phyloP scores from a whole-genome alignment of 1,139 yeast genomes.

The Chernovozyma aurita region DNA sequence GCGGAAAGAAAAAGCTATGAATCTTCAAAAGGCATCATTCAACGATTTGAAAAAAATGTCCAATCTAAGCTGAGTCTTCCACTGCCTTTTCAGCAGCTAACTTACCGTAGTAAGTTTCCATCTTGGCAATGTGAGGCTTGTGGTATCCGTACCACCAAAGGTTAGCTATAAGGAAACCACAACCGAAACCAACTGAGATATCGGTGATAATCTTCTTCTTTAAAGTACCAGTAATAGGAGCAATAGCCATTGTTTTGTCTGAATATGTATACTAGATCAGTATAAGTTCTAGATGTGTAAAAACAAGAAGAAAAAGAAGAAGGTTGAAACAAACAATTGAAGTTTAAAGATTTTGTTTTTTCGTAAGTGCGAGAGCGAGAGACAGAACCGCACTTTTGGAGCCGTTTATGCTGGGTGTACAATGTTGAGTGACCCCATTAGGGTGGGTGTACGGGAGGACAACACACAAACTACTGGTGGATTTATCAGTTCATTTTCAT shows the following conservation, averaged over 20 bases:
- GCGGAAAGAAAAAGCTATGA: no score
- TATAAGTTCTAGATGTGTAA: neutral
- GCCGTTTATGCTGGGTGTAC: neutral
- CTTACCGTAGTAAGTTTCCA: constrained; percentile 84
- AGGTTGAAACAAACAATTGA: neutral
- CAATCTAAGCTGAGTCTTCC: constrained; percentile 44
- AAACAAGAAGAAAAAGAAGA: neutral
- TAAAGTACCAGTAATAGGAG: constrained; percentile 85
- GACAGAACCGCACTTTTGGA: no score
- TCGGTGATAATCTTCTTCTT: constrained; percentile 82
- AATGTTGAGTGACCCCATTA: neutral
- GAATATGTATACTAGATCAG: neutral
- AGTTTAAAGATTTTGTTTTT: neutral
- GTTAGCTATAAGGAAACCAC: constrained; percentile 34
- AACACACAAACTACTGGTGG: no score
- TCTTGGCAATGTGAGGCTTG: constrained; percentile 62
- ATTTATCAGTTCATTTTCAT: constrained; percentile 1
- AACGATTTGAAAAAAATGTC: no score
- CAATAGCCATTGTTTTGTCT: constrained; percentile 58
- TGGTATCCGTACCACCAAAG: constrained; percentile 46
- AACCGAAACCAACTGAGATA: constrained; percentile 59
- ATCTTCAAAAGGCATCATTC: no score
- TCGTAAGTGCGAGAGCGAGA: no score
- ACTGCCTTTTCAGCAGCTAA: constrained; percentile 69
- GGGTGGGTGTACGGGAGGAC: no score